Evolutionary conservation across 441 rosid species (phyloP), one percentile per base, ranked within the genome.

Genomic region (Pelargonium citronellum): DNA sequence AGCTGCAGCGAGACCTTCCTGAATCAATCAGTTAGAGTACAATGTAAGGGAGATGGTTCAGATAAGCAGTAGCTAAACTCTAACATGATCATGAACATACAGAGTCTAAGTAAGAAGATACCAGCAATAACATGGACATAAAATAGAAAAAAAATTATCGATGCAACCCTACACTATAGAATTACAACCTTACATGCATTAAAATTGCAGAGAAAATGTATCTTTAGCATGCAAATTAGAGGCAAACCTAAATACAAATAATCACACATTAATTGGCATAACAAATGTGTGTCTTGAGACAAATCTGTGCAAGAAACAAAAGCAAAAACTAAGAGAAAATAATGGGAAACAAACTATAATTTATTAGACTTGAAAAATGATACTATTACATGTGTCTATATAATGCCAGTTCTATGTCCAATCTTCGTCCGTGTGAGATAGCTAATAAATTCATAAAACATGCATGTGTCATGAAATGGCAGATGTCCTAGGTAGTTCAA

Each of bases 1-100:
- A 75, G 84, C 87, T 67, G 98, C 93, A 67, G 99, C 89, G 72
- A 95, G 85, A 67, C 96, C 97, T 88, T 91, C 98, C 96, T 90
- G 84, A 61, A 49, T 55, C 15, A 64, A 70, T 64, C 57, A 70
- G 53, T 37, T 71, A 77, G 30, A 69, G 76, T 2, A 64, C 67
- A 16, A 55, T 55, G 61, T 13, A 63, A 73, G 66, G 60, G 46
- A 53, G 64, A 67, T 43, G 47, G 12, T 43, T 43, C 47, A 43
- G 47, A 43, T 1, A 7, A 43, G 47, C 12, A 43, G 1, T n/a
- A 55, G 61, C 22, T 20, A 19, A 16, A 55, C 61, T 55, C 22
- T 55, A 55, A 16, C 24, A 55, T 55, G 61, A 55, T 15, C 15
- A 51, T 12, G 61, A 34, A 34, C 6, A 34, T 34, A 34, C 61